Evolutionary conservation across 768 basidiomycete species (phyloP).

Genomic region (Lenzites betulinus): DNA sequence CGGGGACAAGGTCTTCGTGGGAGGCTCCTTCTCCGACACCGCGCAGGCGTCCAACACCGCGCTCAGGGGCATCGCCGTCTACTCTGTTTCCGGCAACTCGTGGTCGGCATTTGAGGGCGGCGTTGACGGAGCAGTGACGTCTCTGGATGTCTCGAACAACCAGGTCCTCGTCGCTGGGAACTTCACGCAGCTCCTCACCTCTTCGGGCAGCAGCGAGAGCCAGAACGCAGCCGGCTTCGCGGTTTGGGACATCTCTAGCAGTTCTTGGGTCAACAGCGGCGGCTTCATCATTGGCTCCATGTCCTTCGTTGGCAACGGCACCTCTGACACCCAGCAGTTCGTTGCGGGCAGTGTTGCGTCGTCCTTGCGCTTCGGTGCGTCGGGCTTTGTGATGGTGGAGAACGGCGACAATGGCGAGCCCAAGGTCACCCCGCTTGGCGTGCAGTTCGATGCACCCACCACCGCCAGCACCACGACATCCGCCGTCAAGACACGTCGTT

Average conservation of each 20-base stretch:
- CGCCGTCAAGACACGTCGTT: slow-evolving; percentile 39
- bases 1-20: slow-evolving; percentile 73
- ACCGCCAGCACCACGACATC: slow-evolving; percentile 29
- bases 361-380: slow-evolving; percentile 67
- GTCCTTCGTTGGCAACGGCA: slow-evolving; percentile 68
- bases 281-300: slow-evolving; percentile 75
- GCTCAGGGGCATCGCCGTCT: slow-evolving; percentile 66
- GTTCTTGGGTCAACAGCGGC: slow-evolving; percentile 71
- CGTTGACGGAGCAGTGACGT: slow-evolving; percentile 73
- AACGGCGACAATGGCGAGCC: slow-evolving; percentile 60
- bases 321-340: slow-evolving; percentile 55
- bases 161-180: slow-evolving; percentile 73
- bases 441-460: slow-evolving; percentile 48
- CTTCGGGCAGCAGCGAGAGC: slow-evolving; percentile 33
- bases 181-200: slow-evolving; percentile 56
- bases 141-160: slow-evolving; percentile 50
- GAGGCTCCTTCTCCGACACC: slow-evolving; percentile 85
- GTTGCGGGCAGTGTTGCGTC: slow-evolving; percentile 67
- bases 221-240: slow-evolving; percentile 64
- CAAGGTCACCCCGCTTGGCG: slow-evolving; percentile 58
- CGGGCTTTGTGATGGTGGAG: slow-evolving; percentile 76
- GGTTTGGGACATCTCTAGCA: slow-evolving; percentile 62
- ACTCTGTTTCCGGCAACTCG: slow-evolving; percentile 60
- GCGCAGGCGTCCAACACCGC: slow-evolving; percentile 50
- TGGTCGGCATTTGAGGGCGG: slow-evolving; percentile 78